phyloP scores from a whole-genome alignment of 306 rosid species.

The Trichosanthes cucumerina region DNA sequence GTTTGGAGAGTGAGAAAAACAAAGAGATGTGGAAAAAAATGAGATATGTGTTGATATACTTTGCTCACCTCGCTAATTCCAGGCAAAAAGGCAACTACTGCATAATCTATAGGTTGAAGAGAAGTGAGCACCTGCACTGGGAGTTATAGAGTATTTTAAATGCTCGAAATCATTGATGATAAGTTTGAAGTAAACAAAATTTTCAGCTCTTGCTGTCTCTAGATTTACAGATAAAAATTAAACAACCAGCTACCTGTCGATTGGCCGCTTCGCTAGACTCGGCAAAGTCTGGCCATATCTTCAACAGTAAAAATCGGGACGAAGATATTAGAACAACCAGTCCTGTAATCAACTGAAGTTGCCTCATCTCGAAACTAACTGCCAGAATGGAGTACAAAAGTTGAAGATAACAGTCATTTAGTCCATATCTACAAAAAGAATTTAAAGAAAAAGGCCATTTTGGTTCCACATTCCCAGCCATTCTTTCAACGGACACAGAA shows the following conservation, averaged over 20 bases:
- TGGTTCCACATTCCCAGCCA: neutral
- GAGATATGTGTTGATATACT: neutral
- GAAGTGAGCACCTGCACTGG: slow-evolving; percentile 63
- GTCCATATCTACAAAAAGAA: neutral
- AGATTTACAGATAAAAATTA: neutral
- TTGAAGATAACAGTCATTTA: neutral
- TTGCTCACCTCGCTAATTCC: slow-evolving; percentile 76
- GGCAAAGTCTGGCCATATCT: slow-evolving; percentile 74
- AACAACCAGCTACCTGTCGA: slow-evolving; percentile 44
- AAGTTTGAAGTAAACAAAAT: neutral
- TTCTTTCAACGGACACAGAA: neutral
- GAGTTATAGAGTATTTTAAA: neutral
- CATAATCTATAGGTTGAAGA: slow-evolving; percentile 72
- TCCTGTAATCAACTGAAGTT: slow-evolving; percentile 82
- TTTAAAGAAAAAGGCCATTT: neutral
- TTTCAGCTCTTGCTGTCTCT: neutral
- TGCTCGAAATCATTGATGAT: neutral
- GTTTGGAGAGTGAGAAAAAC: neutral
- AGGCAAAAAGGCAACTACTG: slow-evolving; percentile 55
- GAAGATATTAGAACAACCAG: slow-evolving; percentile 58
- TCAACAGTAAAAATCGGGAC: slow-evolving; percentile 55
- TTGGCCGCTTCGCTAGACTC: slow-evolving; percentile 89
- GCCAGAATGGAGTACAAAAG: slow-evolving; percentile 16
- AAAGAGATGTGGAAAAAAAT: neutral
- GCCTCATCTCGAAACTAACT: slow-evolving; percentile 89